Base-by-base conservation (phyloP, 2,329 filamentous ascomycete species). In the Spiromastix sp. region DNA sequence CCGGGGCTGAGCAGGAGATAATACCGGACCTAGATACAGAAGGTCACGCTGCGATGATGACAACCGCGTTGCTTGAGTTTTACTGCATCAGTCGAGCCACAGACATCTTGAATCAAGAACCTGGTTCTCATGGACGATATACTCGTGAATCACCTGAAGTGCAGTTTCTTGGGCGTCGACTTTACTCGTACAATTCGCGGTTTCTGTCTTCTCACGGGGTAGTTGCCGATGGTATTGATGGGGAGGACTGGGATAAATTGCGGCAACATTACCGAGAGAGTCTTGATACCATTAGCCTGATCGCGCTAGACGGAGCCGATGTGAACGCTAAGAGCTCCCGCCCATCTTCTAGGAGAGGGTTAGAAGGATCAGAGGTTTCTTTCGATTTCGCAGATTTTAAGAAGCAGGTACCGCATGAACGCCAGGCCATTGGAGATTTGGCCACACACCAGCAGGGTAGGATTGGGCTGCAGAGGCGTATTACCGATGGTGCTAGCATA, bases 1-100 rank as follows among this genome's bases (percentile, higher is more conserved):
- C n/a, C n/a, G n/a, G n/a, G n/a, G n/a, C n/a, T 30, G 42, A 40
- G 11, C 30, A 26, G 10, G 30, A 20, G 16, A 39, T 35, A 20
- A 39, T 45, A 8, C 41, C 41, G 3, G 53, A 54, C 30, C 40
- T 54, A 3, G 55, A 61, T 38, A 44, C 49, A 4, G 55, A 59
- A 22, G 53, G 49, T 4, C 60, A 64, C 45, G 50, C 56, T 22
- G 55, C 57, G 22, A 48, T 64, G 29, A 58, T 67, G 55, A 63
- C 63, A 11, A 50, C 60, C 10, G 59, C 63, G 1, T 45, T 67
- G 10, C 49, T 67, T 4, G 63, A 66, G 37, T 65, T 64, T 37
- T 66, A 61, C 40, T 65, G 60, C 32, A 45, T 59, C 10, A 61
- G 47, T 22, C 56, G 58, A 36, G 63, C 63, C n/a, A 56, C 57